phyloP scores from a whole-genome alignment of 2,329 filamentous ascomycete genomes.

The Cordyceps javanica region DNA sequence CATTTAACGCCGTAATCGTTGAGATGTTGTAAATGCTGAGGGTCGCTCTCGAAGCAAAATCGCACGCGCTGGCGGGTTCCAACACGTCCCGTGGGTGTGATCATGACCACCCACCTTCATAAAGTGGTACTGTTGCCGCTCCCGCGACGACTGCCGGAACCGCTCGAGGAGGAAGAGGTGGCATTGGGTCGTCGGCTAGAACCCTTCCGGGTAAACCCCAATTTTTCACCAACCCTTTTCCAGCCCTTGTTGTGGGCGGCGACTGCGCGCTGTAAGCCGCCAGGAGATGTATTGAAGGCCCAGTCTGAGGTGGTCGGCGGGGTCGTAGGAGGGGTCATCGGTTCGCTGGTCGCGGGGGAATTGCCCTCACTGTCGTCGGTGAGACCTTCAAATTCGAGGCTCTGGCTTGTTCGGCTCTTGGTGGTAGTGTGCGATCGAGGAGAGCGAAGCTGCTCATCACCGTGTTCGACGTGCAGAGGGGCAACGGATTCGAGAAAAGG shows the following conservation, averaged over 20 bases:
- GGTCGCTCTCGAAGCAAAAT: neutral
- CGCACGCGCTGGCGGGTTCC: constrained; percentile 17
- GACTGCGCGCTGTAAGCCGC: constrained; percentile 48
- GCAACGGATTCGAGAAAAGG: constrained; percentile 75
- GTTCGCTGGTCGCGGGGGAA: constrained; percentile 51
- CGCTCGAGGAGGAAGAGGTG: constrained; percentile 31
- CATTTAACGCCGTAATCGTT: neutral
- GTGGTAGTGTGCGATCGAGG: constrained; percentile 40
- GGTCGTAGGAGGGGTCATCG: constrained; percentile 68
- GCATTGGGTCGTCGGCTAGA: constrained; percentile 37
- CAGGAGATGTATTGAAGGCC: constrained; percentile 44
- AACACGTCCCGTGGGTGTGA: constrained; percentile 35
- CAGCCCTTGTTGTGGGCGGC: constrained; percentile 52
- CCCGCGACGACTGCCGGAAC: constrained; percentile 29
- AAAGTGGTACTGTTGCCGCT: constrained; percentile 33
- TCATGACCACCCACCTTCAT: constrained; percentile 55
- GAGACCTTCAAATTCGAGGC: constrained; percentile 43
- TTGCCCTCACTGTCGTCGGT: constrained; percentile 62
- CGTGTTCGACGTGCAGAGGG: constrained; percentile 29
- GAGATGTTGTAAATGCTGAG: constrained; percentile 2
- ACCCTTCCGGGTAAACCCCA: constrained; percentile 51
- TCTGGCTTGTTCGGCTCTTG: constrained; percentile 38
- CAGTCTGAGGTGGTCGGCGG: constrained; percentile 57
- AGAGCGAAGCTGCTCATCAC: constrained; percentile 35
- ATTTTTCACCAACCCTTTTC: constrained; percentile 58